Base-by-base conservation (phyloP, 768 basidiomycete genomes). In the Podaxis sp. region DNA sequence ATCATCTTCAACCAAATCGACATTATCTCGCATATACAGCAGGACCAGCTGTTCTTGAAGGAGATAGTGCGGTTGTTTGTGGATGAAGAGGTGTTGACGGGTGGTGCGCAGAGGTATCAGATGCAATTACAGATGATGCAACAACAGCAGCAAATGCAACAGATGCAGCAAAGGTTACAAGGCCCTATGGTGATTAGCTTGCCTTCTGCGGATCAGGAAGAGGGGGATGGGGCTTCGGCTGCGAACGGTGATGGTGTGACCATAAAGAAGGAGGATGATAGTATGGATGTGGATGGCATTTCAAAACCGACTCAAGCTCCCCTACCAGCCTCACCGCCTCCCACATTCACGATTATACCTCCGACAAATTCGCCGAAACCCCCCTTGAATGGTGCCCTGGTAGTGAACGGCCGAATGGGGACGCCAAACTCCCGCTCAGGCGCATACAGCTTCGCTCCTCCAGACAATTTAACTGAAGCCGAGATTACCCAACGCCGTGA, bases 1-100 rank as follows among this genome's bases (percentile, higher is more conserved):
- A 94, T 99, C 72, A 93, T 98, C 70, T 98, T 95, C 83, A 97
- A 98, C 76, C 96, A 99, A 72, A 94, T 96, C 67, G 97, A 99
- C 74, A 98, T 99, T 69, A 95, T 99, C 68, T 85, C 81, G 52
- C 87, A 96, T 69, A 83, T 98, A 36, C 91, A 94, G 70, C 82
- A 80, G 60, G 91, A 97, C 66, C 82, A 81, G 1, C 70, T 74
- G 10, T 91, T 98, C 70, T 77, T 98, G 37, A 79, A 81, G 36
- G 89, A 94, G 51, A 82, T 98, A 13, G 90, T 96, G 37, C 75
- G 78, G 47, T 72, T 91, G 42, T 91, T 92, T 71, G 85, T 90
- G 54, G 85, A 88, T 64, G 88, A 89, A 61, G 86, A 87, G 60
- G 80, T 88, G 72, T 69, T 87, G 62, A 74, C 72, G 40, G 78